Evolutionary conservation across 1,284 basidiomycete genomes (phyloP), one percentile per base, ranked within the genome.

Genomic region (Apiotrichum montevideense): DNA sequence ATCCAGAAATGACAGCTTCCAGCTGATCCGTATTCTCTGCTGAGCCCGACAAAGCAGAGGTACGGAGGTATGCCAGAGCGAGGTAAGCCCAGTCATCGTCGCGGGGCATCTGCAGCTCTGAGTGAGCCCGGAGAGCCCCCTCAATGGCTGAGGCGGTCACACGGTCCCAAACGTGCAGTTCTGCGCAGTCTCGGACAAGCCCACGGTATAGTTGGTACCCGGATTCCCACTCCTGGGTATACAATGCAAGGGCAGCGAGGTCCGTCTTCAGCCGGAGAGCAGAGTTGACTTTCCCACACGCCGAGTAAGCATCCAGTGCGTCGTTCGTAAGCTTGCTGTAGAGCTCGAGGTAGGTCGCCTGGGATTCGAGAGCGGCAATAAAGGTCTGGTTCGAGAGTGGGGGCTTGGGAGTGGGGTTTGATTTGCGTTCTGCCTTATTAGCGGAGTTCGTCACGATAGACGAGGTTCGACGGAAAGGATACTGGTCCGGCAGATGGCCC

Each of bases 181-280:
- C 70, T 1, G 65, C 64, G 51, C 71, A 73, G 44, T 70, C 66
- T 42, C 63, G 67, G 0, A 69, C 67, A 29, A 73, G 47, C 2
- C 45, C 56, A n/a, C 69, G 58, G 43, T 58, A 71, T 6, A 68
- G 60, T 35, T 68, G 65, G 52, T 72, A 72, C 1, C 72, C 71
- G 13, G 61, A 35, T 5, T 46, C 37, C 60, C 63, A 73, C 15
- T 71, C 63, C 45, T 69, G 29, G 5, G 58, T 56, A 39, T 66
- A 54, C 90, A 87, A 74, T 65, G 96, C 89, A 21, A 98, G 82
- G 7, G 87, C 87, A 0, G 92, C 93, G 3, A 97, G 79, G 66
- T 83, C 85, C 2, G 86, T 87, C 66, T 91, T 89, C 46, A 96
- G 77, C 66, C 87, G 87, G 44, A 94, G 76, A 1, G 89, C 88